phyloP scores from a whole-genome alignment of 2,329 filamentous ascomycete species.

The Lachnellula arida region DNA sequence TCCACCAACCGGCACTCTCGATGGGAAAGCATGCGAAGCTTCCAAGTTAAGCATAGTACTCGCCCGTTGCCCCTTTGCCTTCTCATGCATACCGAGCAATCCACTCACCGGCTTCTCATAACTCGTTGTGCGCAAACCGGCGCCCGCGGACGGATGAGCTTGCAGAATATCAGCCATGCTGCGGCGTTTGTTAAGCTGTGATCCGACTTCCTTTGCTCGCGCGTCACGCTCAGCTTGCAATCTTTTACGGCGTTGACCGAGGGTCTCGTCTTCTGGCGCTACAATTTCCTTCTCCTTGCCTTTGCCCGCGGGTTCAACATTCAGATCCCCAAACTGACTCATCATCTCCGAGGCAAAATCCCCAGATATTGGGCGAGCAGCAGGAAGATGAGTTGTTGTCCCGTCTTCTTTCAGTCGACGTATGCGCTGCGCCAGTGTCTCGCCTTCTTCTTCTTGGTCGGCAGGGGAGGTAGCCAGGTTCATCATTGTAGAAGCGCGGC shows the following conservation, averaged over 20 bases:
- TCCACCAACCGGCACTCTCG: constrained; percentile 9
- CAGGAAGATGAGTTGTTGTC: constrained; percentile 29
- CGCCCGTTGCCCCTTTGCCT: constrained; percentile 19
- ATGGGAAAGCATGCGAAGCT: constrained; percentile 7
- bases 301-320: constrained; percentile 34
- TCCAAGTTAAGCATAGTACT: constrained; percentile 27
- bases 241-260: constrained; percentile 70
- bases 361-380: constrained; percentile 51
- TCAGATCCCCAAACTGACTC: constrained; percentile 49
- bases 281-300: constrained; percentile 31
- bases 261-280: constrained; percentile 62
- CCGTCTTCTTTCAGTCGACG: constrained; percentile 56
- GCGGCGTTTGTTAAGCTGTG: constrained; percentile 34
- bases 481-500: constrained; percentile 28
- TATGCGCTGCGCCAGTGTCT: constrained; percentile 64
- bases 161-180: constrained; percentile 44
- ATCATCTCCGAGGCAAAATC: constrained; percentile 68
- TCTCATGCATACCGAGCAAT: constrained; percentile 29
- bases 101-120: constrained; percentile 24
- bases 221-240: constrained; percentile 67
- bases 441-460: constrained; percentile 42
- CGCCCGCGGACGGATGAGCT: constrained; percentile 43
- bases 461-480: constrained; percentile 30
- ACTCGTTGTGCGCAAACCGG: constrained; percentile 5
- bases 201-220: constrained; percentile 50